phyloP scores from a whole-genome alignment of 148 eudicot genomes.

The Camellia japonica region DNA sequence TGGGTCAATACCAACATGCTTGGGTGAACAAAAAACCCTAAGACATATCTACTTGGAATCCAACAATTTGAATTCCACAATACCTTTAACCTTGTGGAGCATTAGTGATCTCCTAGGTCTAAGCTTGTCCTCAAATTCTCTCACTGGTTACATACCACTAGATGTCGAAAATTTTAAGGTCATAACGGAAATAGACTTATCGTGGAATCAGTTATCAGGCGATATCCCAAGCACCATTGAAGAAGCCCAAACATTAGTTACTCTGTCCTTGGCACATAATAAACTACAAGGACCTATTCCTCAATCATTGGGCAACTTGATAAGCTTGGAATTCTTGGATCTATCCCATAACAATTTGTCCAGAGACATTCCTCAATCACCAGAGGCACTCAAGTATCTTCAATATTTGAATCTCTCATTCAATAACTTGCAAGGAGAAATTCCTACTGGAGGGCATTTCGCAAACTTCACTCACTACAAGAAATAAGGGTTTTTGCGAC shows the following conservation, averaged over 20 bases:
- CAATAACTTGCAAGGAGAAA: no score
- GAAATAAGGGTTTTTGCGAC: no score
- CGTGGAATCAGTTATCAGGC: constrained; percentile 29
- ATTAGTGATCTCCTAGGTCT: constrained; percentile 17
- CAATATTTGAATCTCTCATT: no score
- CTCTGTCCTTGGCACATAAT: not conserved
- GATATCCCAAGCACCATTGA: constrained; percentile 28
- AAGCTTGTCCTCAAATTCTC: constrained; percentile 28
- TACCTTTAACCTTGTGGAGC: no score
- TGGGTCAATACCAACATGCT: constrained; percentile 30
- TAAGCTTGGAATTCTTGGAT: constrained; percentile 29
- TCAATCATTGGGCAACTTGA: constrained; percentile 18
- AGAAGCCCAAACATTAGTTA: not conserved
- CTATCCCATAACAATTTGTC: constrained; percentile 29
- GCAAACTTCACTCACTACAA: no score
- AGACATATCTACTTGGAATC: constrained; percentile 27
- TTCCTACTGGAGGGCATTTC: no score
- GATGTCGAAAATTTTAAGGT: not conserved
- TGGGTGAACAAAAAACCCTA: constrained; percentile 26
- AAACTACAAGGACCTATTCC: constrained; percentile 32
- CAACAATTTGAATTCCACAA: constrained; percentile 16
- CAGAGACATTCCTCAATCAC: constrained; percentile 27
- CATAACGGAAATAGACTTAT: constrained; percentile 20
- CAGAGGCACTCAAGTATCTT: no score
- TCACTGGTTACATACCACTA: constrained; percentile 22